Percentiles rank a stretch among this genome's conserved stretches.
phyloP scores from a whole-genome alignment of 495 filamentous ascomycete genomes.

The Choiromyces venosus region DNA sequence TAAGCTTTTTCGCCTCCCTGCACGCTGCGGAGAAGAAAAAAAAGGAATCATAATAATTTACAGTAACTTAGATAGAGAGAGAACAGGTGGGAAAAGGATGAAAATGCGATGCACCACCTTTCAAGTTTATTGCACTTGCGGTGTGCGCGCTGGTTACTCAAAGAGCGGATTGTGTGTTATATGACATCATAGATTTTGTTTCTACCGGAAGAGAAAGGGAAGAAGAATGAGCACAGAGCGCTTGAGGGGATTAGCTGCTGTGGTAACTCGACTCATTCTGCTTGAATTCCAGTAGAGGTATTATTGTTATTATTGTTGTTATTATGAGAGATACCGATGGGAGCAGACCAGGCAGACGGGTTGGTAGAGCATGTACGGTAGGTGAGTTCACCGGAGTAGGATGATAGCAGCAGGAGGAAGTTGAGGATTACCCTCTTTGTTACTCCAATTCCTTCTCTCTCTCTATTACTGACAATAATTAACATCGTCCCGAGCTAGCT shows the following conservation, averaged over 20 bases:
- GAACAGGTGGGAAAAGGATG: not conserved
- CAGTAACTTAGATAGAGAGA: not conserved
- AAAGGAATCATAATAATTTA: not conserved
- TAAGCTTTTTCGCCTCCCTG: slow-evolving; percentile 3
- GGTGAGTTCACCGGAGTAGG: not conserved
- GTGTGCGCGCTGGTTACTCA: not conserved
- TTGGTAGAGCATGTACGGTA: not conserved
- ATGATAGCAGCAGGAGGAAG: not conserved
- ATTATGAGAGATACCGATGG: not conserved
- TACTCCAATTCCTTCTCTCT: not conserved
- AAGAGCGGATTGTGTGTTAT: not conserved
- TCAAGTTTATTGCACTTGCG: not conserved
- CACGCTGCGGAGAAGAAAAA: not conserved
- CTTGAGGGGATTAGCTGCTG: not conserved
- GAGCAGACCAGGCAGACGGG: not conserved
- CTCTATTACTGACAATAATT: not conserved
- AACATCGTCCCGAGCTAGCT: not conserved
- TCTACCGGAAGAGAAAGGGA: not conserved
- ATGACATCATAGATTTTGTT: not conserved
- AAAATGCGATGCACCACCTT: not conserved
- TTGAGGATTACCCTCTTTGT: not conserved
- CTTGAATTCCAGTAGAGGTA: not conserved
- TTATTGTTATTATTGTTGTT: not conserved
- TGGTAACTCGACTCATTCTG: not conserved
- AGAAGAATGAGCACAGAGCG: not conserved